Conservation (phyloP, 2,329 filamentous ascomycete species). For the Fusarium buxicola region DNA sequence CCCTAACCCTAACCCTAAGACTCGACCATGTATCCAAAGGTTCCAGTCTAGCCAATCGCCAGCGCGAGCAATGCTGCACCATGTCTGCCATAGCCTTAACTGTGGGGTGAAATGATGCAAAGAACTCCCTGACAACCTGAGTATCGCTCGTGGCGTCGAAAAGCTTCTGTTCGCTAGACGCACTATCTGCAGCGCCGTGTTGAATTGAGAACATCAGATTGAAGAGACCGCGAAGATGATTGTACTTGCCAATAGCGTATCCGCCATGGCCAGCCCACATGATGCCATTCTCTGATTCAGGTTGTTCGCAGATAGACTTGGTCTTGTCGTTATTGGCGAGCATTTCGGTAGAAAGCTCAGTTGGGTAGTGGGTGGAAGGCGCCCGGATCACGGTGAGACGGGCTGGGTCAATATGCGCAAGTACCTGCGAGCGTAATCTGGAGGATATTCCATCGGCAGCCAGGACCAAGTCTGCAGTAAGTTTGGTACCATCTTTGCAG, state of each 20-base stretch:
- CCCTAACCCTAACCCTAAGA: no score
- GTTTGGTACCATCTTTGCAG: neutral
- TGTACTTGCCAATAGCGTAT: slow-evolving; percentile 15
- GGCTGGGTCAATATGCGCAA: neutral
- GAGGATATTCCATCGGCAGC: slow-evolving; percentile 17
- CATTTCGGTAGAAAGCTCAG: neutral
- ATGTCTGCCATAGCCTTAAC: slow-evolving; percentile 4
- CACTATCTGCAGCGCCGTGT: slow-evolving; percentile 1
- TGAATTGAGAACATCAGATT: slow-evolving; percentile 22
- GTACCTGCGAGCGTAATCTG: slow-evolving; percentile 1
- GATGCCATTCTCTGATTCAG: slow-evolving; percentile 5
- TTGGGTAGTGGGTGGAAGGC: slow-evolving; percentile 18
- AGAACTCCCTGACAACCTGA: slow-evolving; percentile 1
- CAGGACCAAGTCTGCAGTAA: neutral
- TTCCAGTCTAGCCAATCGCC: slow-evolving; percentile 9
- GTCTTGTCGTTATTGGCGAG: neutral
- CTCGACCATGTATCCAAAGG: slow-evolving; percentile 9
- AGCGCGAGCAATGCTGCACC: slow-evolving; percentile 7
- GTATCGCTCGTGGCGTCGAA: slow-evolving; percentile 1
- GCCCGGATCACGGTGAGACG: slow-evolving; percentile 7
- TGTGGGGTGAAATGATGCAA: neutral
- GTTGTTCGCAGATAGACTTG: neutral
- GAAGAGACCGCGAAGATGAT: slow-evolving; percentile 12
- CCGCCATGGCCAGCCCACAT: slow-evolving; percentile 20
- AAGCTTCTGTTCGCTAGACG: slow-evolving; percentile 7